Conservation (phyloP, 2,329 filamentous ascomycete species). For the Harringtonia aguacate region DNA sequence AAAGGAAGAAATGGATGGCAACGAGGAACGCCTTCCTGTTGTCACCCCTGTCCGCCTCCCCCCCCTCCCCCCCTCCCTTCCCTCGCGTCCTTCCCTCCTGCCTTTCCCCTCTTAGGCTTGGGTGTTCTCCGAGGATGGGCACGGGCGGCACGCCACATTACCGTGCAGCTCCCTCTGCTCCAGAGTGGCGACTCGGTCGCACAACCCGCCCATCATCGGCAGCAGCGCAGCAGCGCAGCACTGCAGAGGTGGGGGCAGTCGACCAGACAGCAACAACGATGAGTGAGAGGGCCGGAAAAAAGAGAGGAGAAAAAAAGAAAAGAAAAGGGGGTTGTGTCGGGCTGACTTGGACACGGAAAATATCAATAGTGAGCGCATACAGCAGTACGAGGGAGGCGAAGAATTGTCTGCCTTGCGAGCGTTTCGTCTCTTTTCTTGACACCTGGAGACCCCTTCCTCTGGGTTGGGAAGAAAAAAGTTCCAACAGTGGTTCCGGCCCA, state of each 20-base stretch:
- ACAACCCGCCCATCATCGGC: slow-evolving; percentile 5
- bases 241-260: not conserved
- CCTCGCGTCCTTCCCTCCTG: no score
- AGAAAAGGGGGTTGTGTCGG: not conserved
- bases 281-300: no score
- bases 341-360: not conserved
- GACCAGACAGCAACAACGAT: no score
- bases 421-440: no score
- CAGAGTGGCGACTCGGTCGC: slow-evolving; percentile 5
- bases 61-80: not conserved
- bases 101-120: not conserved
- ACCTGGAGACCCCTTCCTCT: no score
- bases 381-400: no score
- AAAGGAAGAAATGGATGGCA: not conserved
- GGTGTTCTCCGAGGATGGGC: slow-evolving; percentile 5
- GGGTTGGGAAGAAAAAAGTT: no score
- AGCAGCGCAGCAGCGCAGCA: slow-evolving; percentile 1
- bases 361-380: no score
- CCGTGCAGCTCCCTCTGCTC: slow-evolving; percentile 4
- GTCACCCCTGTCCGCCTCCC: not conserved
- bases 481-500: no score
- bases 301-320: slow-evolving; percentile 1
- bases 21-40: slow-evolving; percentile 2
- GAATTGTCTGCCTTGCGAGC: no score
- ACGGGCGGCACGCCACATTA: slow-evolving; percentile 8